phyloP scores from a whole-genome alignment of 768 basidiomycete species.

The Serpula lacrymans region DNA sequence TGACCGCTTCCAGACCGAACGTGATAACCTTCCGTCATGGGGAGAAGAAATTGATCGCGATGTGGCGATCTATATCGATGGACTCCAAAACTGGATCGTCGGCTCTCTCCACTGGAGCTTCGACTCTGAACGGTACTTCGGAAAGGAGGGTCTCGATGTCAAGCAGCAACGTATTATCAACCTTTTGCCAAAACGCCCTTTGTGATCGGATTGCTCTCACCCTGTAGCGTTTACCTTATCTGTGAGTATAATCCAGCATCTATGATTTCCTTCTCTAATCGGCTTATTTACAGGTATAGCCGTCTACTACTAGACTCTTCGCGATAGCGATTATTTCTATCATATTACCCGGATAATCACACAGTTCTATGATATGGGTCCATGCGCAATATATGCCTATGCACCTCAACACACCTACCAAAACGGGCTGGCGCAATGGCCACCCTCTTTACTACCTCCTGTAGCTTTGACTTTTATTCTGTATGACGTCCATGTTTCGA shows the following conservation, averaged over 20 bases:
- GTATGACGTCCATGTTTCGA: not conserved
- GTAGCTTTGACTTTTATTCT: not conserved
- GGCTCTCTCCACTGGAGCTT: slow-evolving; percentile 76
- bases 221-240: not conserved
- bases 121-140: slow-evolving; percentile 67
- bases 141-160: slow-evolving; percentile 48
- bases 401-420: not conserved
- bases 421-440: too few relatives aligned
- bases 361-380: not conserved
- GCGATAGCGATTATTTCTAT: slow-evolving; percentile 1
- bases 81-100: slow-evolving; percentile 70
- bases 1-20: slow-evolving; percentile 47
- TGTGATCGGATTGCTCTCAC: slow-evolving; percentile 9
- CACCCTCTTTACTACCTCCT: not conserved
- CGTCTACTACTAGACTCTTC: not conserved
- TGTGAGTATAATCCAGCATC: not conserved
- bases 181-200: slow-evolving; percentile 40
- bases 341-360: not conserved
- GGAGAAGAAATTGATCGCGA: slow-evolving; percentile 55
- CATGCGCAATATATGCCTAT: slow-evolving; percentile 1
- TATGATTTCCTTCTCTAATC: not conserved
- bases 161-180: slow-evolving; percentile 52
- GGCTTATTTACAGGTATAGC: too few relatives aligned
- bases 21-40: slow-evolving; percentile 56
- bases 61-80: slow-evolving; percentile 55